A percentile compares a stretch with the other conserved stretches of the same genome.
Conservation (phyloP, 169 alveolate genomes). For the Plasmodium gonderi region DNA sequence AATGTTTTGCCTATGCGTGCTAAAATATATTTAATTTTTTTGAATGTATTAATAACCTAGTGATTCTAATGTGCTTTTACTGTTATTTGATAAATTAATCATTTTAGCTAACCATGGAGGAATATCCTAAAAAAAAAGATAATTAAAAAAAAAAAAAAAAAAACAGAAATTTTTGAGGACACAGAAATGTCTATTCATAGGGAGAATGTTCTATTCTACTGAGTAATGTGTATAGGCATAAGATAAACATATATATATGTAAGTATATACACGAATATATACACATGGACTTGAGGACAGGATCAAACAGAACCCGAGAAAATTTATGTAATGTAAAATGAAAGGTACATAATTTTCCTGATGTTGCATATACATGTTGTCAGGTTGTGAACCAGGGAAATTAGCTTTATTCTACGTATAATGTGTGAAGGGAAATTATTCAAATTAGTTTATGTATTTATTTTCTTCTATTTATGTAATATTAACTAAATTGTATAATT, state of each 20-base stretch:
- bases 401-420: conserved; percentile 28
- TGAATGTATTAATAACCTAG: conserved; percentile 19
- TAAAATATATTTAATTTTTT: neutral
- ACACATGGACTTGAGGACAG: too few species aligned
- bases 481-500: conserved; percentile 3
- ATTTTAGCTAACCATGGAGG: conserved; percentile 69
- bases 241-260: too few species aligned
- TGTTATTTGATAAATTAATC: conserved; percentile 29
- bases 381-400: conserved; percentile 4
- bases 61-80: conserved; percentile 57
- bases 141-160: neutral
- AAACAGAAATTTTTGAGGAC: neutral
- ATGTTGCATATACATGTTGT: conserved; percentile 3
- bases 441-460: neutral
- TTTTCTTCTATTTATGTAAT: neutral
- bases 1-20: neutral
- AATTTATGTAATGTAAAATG: neutral
- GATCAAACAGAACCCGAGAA: neutral
- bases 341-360: conserved; percentile 26
- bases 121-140: conserved; percentile 9
- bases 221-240: neutral
- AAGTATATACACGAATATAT: too few species aligned
- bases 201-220: neutral
- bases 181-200: neutral
- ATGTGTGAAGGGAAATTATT: neutral